A percentile compares a stretch with the other conserved stretches of the same genome.
Evolutionary conservation across 192 early-diverging fungal species (phyloP).

Genomic region (Entophlyctis helioformis): DNA sequence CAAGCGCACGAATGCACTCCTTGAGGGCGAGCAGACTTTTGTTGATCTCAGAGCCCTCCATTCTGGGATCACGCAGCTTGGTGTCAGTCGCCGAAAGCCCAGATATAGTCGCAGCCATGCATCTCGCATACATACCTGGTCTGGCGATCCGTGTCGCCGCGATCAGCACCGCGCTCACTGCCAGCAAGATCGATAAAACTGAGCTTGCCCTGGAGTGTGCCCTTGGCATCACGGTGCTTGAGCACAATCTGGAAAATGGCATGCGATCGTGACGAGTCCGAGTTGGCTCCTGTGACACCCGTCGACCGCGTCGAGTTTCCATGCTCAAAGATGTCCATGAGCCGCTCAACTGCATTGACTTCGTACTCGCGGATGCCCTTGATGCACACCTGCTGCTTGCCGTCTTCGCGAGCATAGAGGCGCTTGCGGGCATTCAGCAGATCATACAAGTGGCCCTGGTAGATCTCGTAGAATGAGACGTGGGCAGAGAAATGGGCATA

Average conservation of each 20-base stretch:
- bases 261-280: conserved; percentile 92
- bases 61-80: too few species aligned
- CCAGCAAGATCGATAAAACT: conserved; percentile 98
- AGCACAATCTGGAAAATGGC: conserved; percentile 91
- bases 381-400: conserved; percentile 87
- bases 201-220: conserved; percentile 54
- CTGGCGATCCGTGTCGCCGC: conserved; percentile 85
- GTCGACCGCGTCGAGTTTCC: conserved; percentile 84
- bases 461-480: conserved; percentile 95
- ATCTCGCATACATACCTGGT: too few species aligned
- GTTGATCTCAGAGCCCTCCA: conserved; percentile 99
- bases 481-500: conserved; percentile 65
- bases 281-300: conserved; percentile 88
- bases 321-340: conserved; percentile 90
- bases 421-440: conserved; percentile 81
- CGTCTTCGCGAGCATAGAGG: conserved; percentile 94
- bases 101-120: too few species aligned
- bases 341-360: conserved; percentile 68
- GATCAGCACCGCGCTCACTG: conserved; percentile 93
- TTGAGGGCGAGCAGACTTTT: conserved; percentile 95
- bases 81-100: background rate
- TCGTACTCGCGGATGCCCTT: conserved; percentile 79
- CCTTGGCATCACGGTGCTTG: conserved; percentile 51
- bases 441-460: conserved; percentile 92
- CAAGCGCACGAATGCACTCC: conserved; percentile 94